A percentile compares a stretch with the other conserved stretches of the same genome.
These are phyloP conservation scores for Teunomyces stri DNA, from an alignment of 805 yeast species.

Conservation along the genomic window DNA sequence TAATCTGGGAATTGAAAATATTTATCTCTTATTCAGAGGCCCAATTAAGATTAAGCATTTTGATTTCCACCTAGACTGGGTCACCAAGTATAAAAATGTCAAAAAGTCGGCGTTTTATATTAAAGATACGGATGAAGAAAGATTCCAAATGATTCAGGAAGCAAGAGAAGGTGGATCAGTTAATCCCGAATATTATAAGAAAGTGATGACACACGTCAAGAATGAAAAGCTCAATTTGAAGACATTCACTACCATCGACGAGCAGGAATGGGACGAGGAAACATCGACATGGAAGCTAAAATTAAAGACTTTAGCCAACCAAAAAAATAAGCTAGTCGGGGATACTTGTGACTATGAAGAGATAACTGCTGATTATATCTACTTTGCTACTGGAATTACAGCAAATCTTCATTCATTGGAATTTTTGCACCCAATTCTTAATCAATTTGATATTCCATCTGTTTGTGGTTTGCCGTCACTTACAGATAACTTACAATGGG, in stretches of 20 bases:
- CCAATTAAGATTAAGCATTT: constrained; percentile 43
- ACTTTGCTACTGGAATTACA: constrained; percentile 42
- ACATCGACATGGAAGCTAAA: constrained; percentile 23
- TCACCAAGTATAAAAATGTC: constrained; percentile 46
- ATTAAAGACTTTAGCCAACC: constrained; percentile 7
- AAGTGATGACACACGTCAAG: constrained; percentile 26
- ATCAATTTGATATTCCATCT: constrained; percentile 26
- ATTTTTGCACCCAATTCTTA: constrained; percentile 28
- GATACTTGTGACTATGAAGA: constrained; percentile 4
- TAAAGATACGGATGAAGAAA: constrained; percentile 41
- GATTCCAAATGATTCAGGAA: constrained; percentile 37
- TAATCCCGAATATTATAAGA: constrained; percentile 42
- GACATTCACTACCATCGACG: constrained; percentile 25
- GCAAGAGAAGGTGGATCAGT: constrained; percentile 48
- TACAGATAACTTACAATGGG: constrained; percentile 46
- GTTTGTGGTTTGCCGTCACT: constrained; percentile 42
- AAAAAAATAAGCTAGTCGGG: constrained; percentile 7
- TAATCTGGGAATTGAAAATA: constrained; percentile 25
- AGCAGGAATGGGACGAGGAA: constrained; percentile 24
- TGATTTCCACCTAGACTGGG: constrained; percentile 50
- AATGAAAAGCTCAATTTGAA: constrained; percentile 28
- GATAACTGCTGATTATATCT: constrained; percentile 29
- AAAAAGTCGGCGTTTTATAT: constrained; percentile 44
- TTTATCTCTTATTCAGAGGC: constrained; percentile 35
- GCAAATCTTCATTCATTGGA: constrained; percentile 27